A percentile compares a stretch with the other conserved stretches of the same genome.
These are phyloP conservation scores for Echinochloa phyllopogon DNA, from an alignment of 176 grass and related monocot species.

Conservation along the genomic window DNA sequence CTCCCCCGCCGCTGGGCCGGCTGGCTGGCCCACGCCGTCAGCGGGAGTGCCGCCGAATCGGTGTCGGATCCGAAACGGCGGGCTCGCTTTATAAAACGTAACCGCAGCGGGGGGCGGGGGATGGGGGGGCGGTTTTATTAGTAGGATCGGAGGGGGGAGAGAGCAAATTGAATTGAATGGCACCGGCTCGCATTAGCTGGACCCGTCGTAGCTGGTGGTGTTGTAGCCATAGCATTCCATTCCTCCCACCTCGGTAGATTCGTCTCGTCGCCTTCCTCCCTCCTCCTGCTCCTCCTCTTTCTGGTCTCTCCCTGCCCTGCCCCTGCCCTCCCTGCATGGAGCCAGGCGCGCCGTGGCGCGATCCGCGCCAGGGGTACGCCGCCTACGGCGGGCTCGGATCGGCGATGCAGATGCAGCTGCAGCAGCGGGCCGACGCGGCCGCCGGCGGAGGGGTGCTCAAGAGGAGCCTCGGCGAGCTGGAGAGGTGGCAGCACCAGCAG, in stretches of 20 bases:
- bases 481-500: slow-evolving; percentile 67
- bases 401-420: slow-evolving; percentile 52
- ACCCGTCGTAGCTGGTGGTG: slow-evolving; percentile 24
- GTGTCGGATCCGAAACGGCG: slow-evolving; percentile 43
- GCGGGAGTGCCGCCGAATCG: slow-evolving; percentile 44
- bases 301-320: not conserved
- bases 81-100: slow-evolving; percentile 2
- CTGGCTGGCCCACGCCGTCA: slow-evolving; percentile 55
- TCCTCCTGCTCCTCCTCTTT: not conserved
- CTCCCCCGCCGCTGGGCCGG: not conserved
- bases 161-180: slow-evolving; percentile 64
- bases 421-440: slow-evolving; percentile 45
- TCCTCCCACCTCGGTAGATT: slow-evolving; percentile 40
- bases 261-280: slow-evolving; percentile 35
- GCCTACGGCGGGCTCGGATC: slow-evolving; percentile 59
- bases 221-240: slow-evolving; percentile 11
- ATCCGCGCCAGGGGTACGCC: slow-evolving; percentile 60
- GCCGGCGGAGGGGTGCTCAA: slow-evolving; percentile 61
- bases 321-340: slow-evolving; percentile 53
- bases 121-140: slow-evolving; percentile 29
- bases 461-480: slow-evolving; percentile 74
- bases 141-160: not conserved
- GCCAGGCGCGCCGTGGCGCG: slow-evolving; percentile 68
- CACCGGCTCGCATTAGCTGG: slow-evolving; percentile 51
- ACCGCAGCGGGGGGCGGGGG: not conserved